Percentiles rank a stretch among this genome's conserved stretches.
Evolutionary conservation across 2,329 filamentous ascomycete genomes (phyloP).

Genomic region (Botrytis medusae): DNA sequence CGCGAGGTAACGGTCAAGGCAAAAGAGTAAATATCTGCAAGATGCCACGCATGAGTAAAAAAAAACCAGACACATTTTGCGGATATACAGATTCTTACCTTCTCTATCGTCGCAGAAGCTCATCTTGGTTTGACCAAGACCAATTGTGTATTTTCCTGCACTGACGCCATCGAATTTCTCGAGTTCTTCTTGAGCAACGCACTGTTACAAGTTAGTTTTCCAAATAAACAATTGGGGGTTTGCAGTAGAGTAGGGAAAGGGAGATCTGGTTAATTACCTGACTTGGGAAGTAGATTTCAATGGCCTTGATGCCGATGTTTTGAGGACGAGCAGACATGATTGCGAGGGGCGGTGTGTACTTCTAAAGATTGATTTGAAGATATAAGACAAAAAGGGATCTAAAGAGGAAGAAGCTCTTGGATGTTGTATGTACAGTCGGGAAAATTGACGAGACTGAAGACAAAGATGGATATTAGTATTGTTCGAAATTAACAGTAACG

Average conservation of each 20-base stretch:
- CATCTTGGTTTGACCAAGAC: slow-evolving; percentile 89
- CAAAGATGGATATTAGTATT: slow-evolving; percentile 20
- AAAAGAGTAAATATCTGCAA: slow-evolving; percentile 81
- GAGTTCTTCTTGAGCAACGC: slow-evolving; percentile 79
- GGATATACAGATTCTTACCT: slow-evolving; percentile 50
- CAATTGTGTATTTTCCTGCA: slow-evolving; percentile 85
- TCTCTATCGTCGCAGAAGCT: slow-evolving; percentile 88
- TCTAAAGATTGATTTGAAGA: slow-evolving; percentile 20
- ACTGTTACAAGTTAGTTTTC: slow-evolving; percentile 50
- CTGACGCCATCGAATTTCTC: slow-evolving; percentile 85
- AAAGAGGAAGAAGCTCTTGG: background rate
- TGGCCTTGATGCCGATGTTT: slow-evolving; percentile 91
- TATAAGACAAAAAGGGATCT: background rate
- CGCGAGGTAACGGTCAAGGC: slow-evolving; percentile 75
- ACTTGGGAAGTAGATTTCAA: slow-evolving; percentile 84
- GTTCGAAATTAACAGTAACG: slow-evolving; percentile 4
- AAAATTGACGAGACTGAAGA: slow-evolving; percentile 13
- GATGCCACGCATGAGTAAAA: slow-evolving; percentile 20
- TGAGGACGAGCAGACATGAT: slow-evolving; percentile 73
- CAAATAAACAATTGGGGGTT: background rate
- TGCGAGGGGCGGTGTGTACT: slow-evolving; percentile 32
- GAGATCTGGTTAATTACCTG: slow-evolving; percentile 59
- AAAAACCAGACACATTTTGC: background rate
- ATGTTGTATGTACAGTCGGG: slow-evolving; percentile 14
- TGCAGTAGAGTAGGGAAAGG: background rate